These are phyloP conservation scores for Aspergillus sp. DNA, from an alignment of 2,329 filamentous ascomycete genomes.

Conservation along the genomic window DNA sequence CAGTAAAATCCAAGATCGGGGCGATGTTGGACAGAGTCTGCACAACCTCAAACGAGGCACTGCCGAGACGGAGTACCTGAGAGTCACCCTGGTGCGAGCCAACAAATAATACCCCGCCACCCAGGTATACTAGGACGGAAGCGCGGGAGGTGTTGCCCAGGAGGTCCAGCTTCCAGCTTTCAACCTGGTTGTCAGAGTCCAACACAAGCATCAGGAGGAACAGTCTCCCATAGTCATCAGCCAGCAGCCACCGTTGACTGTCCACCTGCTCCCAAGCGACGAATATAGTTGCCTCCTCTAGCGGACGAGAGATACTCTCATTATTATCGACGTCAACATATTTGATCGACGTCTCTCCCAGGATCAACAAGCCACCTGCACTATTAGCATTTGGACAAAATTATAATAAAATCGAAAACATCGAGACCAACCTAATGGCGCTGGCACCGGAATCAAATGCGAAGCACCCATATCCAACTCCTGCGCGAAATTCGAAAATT, in stretches of 20 bases:
- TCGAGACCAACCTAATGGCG: conserved; percentile 41
- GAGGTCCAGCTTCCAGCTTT: conserved; percentile 60
- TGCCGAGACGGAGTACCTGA: conserved; percentile 62
- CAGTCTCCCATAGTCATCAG: conserved; percentile 80
- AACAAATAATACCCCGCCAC: conserved; percentile 62
- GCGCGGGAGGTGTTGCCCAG: conserved; percentile 67
- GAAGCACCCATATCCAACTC: conserved; percentile 53
- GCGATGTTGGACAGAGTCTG: conserved; percentile 79
- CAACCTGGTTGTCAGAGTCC: conserved; percentile 56
- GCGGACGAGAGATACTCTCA: conserved; percentile 53
- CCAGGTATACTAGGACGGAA: conserved; percentile 67
- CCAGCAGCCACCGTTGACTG: conserved; percentile 72
- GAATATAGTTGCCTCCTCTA: conserved; percentile 73
- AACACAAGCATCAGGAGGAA: conserved; percentile 76
- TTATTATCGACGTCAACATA: conserved; percentile 76
- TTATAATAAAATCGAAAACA: conserved; percentile 33
- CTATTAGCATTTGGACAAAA: conserved; percentile 38
- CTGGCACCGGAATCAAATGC: conserved; percentile 54
- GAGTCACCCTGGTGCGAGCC: conserved; percentile 91
- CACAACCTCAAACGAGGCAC: conserved; percentile 56
- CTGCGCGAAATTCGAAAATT: conserved; percentile 43
- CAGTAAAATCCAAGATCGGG: conserved; percentile 83
- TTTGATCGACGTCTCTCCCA: conserved; percentile 71
- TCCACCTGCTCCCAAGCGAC: conserved; percentile 87
- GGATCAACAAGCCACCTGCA: conserved; percentile 61